Percentiles rank a stretch among this genome's conserved stretches.
Evolutionary conservation across 129 eudicot genomes (phyloP).

Genomic region (Saussurea involucrata): DNA sequence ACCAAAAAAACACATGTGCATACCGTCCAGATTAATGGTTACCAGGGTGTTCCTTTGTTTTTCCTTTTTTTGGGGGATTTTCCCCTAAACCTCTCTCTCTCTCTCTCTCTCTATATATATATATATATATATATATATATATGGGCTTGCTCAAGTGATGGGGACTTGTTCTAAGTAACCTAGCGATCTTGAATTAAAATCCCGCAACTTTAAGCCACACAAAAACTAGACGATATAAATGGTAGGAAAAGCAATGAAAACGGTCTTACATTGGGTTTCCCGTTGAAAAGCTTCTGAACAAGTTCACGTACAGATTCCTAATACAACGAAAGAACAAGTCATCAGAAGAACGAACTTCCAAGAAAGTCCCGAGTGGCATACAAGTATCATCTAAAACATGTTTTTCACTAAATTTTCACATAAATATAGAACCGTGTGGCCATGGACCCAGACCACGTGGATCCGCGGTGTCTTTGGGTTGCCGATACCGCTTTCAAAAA

Average conservation of each 20-base stretch:
- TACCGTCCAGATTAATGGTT: no score
- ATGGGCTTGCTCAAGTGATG: not conserved
- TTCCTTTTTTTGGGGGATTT: no score
- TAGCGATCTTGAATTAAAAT: not conserved
- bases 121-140: not conserved
- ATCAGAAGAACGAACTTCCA: not conserved
- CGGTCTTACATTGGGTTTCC: conserved; percentile 49
- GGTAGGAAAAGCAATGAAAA: conserved; percentile 9
- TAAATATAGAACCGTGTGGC: not conserved
- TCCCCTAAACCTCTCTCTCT: no score
- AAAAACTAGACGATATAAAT: not conserved
- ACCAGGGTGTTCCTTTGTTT: no score
- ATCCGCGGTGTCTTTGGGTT: not conserved
- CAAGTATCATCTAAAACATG: not conserved
- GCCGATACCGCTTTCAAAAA: not conserved
- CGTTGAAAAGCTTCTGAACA: conserved; percentile 66
- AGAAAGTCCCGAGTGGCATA: not conserved
- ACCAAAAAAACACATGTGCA: no score
- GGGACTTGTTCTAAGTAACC: not conserved
- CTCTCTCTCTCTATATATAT: no score
- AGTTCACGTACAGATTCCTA: conserved; percentile 68
- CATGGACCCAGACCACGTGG: no score
- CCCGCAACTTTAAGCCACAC: not conserved
- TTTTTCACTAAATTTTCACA: not conserved
- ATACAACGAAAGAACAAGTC: not conserved